Conservation (phyloP, 129 eudicot genomes). For the Kitagawia praeruptora region DNA sequence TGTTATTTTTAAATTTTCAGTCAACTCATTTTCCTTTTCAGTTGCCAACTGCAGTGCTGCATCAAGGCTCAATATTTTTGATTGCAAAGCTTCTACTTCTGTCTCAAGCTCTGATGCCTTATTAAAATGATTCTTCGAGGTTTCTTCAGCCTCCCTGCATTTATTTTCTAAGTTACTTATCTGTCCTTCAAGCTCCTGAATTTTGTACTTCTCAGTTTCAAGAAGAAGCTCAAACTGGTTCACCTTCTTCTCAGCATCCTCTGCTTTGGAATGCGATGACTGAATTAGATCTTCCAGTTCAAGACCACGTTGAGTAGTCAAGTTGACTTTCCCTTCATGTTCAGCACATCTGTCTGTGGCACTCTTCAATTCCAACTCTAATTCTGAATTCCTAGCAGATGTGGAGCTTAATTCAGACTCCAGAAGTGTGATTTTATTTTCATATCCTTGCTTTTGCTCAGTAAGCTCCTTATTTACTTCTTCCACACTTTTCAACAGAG, state of each 20-base stretch:
- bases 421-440: slow-evolving; percentile 32
- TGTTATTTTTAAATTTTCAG: slow-evolving; percentile 35
- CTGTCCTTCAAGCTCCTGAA: slow-evolving; percentile 88
- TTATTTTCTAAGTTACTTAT: slow-evolving; percentile 49
- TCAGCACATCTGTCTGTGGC: slow-evolving; percentile 43
- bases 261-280: slow-evolving; percentile 48
- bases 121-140: slow-evolving; percentile 30
- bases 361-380: slow-evolving; percentile 53
- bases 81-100: slow-evolving; percentile 48
- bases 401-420: slow-evolving; percentile 42
- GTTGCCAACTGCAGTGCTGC: slow-evolving; percentile 37
- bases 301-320: slow-evolving; percentile 56
- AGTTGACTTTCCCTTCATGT: slow-evolving; percentile 61
- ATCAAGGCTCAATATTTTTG: slow-evolving; percentile 51
- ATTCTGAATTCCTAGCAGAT: slow-evolving; percentile 46
- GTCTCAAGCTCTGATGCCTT: slow-evolving; percentile 65
- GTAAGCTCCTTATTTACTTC: slow-evolving; percentile 55
- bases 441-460: slow-evolving; percentile 35
- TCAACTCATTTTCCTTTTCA: slow-evolving; percentile 56
- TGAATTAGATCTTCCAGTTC: slow-evolving; percentile 70
- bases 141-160: slow-evolving; percentile 56
- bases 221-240: slow-evolving; percentile 63
- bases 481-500: slow-evolving; percentile 29
- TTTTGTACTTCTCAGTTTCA: slow-evolving; percentile 67
- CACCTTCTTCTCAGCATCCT: slow-evolving; percentile 54